Evolutionary conservation across 768 basidiomycete genomes (phyloP), one percentile per base, ranked within the genome.

Genomic region (Mycena rebaudengoi): DNA sequence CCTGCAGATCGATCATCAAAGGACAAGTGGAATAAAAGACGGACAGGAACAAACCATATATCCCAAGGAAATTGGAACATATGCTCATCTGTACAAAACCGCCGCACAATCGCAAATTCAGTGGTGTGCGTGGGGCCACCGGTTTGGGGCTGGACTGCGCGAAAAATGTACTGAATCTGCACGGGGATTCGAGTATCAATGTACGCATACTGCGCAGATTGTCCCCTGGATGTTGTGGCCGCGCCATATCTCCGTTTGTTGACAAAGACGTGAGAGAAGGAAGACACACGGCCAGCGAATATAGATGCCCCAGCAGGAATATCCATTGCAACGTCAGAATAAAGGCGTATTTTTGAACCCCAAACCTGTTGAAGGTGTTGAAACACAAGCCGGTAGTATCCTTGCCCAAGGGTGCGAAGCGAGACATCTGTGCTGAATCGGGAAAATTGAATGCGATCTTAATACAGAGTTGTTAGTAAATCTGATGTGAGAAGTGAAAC

Each of bases 101-200:
- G 29, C 7, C 43, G 67, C 5, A 69, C 16, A 16, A 69, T 28
- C 4, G 64, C 59, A 39, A 62, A 62, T 3, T 18, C n/a, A 2
- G 67, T 45, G 7, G 14, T 5, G 2, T 57, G 12, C 8, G 32
- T 44, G 10, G 6, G 18, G 2, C 29, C 51, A 7, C 30, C 46
- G 3, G n/a, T 0, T 21, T 49, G 5, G 4, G 21, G n/a, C 12
- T 65, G 46, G 12, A 20, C 30, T 13, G 48, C 63, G 10, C 60
- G 50, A 28, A 70, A 65, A 3, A 68, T 57, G 25, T 55, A 41
- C 0, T 48, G 32, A 25, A 70, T 70, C 12, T 37, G 28, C 12
- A 70, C 69, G 0, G 69, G 69, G 7, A 60, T 25, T 18, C 69
- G 58, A 18, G 20, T 35, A 29, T 70, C 60, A n/a, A 68, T 65